Conservation (phyloP, 1,139 yeast genomes). For the Blastobotrys illinoisensis region DNA sequence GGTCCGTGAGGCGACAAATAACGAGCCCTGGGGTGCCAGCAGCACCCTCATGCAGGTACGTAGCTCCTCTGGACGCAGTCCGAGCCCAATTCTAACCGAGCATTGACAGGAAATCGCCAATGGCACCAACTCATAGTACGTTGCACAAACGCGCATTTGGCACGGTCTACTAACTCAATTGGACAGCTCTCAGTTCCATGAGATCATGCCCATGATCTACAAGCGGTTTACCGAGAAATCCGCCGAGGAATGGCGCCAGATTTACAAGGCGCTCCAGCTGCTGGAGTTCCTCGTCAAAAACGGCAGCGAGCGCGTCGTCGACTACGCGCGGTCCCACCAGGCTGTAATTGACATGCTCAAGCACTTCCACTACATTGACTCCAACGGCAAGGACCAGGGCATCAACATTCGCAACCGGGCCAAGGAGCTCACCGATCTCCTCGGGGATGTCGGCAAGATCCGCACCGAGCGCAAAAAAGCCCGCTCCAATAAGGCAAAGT, state of each 20-base stretch:
- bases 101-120: conserved; percentile 67
- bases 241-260: conserved; percentile 97
- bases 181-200: conserved; percentile 38
- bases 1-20: conserved; percentile 95
- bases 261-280: conserved; percentile 86
- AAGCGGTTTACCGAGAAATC: conserved; percentile 86
- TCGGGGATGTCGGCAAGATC: conserved; percentile 71
- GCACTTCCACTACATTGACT: conserved; percentile 89
- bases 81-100: background rate
- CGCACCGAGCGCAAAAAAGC: conserved; percentile 83
- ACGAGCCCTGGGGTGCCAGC: conserved; percentile 99
- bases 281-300: conserved; percentile 86
- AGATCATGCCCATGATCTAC: conserved; percentile 43
- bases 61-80: background rate
- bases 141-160: background rate
- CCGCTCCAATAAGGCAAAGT: conserved; percentile 57
- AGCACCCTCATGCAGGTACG: conserved; percentile 68
- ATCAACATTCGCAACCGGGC: conserved; percentile 90
- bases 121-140: conserved; percentile 76
- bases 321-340: conserved; percentile 83
- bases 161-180: conserved; percentile 4
- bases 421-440: conserved; percentile 61
- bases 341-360: conserved; percentile 83
- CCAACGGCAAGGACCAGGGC: conserved; percentile 95
- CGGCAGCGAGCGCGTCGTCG: conserved; percentile 92